Base-by-base conservation (phyloP, 441 rosid genomes). In the Biscutella laevigata region DNA sequence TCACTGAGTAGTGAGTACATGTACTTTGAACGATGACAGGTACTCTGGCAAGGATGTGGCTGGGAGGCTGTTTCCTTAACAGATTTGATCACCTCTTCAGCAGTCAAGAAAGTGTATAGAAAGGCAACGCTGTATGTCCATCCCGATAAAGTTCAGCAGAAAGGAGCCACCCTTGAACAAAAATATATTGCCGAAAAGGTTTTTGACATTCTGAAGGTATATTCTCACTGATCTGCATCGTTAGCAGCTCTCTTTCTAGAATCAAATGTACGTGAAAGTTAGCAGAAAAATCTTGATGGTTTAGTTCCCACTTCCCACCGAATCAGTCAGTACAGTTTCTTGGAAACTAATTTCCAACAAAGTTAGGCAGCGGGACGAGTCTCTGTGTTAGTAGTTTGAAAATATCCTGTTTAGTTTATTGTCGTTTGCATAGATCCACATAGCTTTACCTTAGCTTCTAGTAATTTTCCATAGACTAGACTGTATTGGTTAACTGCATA, bases 101-200 rank as follows among this genome's bases (percentile, higher is more conserved):
- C 90, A 2, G 99, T 92, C 36, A 92, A 83, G 76, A 88, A 92
- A 53, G 88, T 81, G 3, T 88, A 86, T 61, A 75, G 85, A 51
- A 92, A 81, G 77, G 90, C 99, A 66, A 77, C 83, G 1, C 59
- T 88, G 48, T 79, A 60, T 55, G 78, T 92, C 43, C 97, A 92
- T 73, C 99, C 97, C 15, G 99, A 92, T 62, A 92, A 92, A 76
- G 97, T 88, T 66, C 97, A 88, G 61, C 98, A 86, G 74, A 92
- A 86, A 74, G 95, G 97, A 62, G 89, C 97, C 44, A 86, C 83
- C 50, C 80, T 86, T 64, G 80, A 82, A 57, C 95, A 92, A 30
- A 88, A 88, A 60, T 92, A 81, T 64, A 80, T 71, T 27, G 96
- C 96, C 9, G 99, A 88, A 77, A 88, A 92, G 78, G 95, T 92